Evolutionary conservation across 345 rosid species (phyloP), one percentile per base, ranked within the genome.

Genomic region (Gossypium bickii): DNA sequence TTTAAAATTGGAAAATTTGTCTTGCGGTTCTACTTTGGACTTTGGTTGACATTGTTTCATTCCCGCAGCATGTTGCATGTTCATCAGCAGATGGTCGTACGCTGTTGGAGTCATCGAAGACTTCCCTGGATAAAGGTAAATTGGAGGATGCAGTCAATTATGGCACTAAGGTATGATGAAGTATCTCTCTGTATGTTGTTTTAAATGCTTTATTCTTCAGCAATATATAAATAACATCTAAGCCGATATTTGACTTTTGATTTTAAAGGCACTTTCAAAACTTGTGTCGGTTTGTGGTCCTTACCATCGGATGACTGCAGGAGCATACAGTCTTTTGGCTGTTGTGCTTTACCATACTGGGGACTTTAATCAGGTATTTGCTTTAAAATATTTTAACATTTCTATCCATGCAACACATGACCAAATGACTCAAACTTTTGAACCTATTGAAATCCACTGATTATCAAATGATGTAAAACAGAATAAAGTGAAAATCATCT

Each of bases 31-130:
- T 60, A 64, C 67, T 67, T 69, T 77, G 45, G 76, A 58, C 73
- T 70, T 69, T 77, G 65, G 76, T 65, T 60, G 62, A 60, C 59
- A 66, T 22, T 77, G 71, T 62, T 67, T 76, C 74, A 76, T 82
- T 45, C 76, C 74, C 61, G 70, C 89, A 93, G 98, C 91, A 93
- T 60, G 97, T 91, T 69, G 94, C 93, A 67, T 93, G 98, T 73
- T 89, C 99, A 71, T 94, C 99, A 45, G 98, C 97, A n/a, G 99
- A 94, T 87, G 96, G 98, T 11, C 92, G 94, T 29, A 93, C 90
- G 15, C 84, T 95, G 43, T 82, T 95, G 66, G 99, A 95, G 86
- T 91, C 97, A 76, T 93, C 99, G 49, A 95, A 95, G 85, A 89
- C 97, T 74, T 91, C 98, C 77, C 85, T 93, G 82, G 98, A 93